Evolutionary conservation across 345 rosid species (phyloP).

Genomic region (Passiflora organensis): DNA sequence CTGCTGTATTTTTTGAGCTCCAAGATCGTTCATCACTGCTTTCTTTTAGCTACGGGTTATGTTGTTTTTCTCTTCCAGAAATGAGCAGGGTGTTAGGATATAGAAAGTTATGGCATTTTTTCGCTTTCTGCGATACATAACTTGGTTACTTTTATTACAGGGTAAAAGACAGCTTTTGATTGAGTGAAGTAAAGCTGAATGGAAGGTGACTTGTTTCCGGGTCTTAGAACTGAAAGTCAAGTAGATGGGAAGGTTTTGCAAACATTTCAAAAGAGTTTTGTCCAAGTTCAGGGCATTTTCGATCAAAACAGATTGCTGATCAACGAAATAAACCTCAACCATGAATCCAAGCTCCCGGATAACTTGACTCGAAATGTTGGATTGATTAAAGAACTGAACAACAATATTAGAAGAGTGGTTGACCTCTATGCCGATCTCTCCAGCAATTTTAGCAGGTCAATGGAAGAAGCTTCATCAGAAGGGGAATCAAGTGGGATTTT

Average conservation of each 20-base stretch:
- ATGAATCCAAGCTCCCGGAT: constrained; percentile 68
- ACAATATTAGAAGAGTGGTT: constrained; percentile 67
- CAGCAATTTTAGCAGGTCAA: constrained; percentile 45
- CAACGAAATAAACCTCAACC: constrained; percentile 73
- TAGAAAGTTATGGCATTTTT: too few relatives aligned
- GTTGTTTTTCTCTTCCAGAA: too few relatives aligned
- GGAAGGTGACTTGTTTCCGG: constrained; percentile 64
- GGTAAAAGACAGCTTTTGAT: too few relatives aligned
- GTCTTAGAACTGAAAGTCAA: constrained; percentile 42
- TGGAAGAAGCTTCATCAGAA: constrained; percentile 60
- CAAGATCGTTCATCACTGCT: too few relatives aligned
- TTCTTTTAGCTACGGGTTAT: too few relatives aligned
- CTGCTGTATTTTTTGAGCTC: too few relatives aligned
- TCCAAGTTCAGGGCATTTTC: constrained; percentile 57
- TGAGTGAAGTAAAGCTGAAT: too few relatives aligned
- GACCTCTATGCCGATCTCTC: constrained; percentile 73
- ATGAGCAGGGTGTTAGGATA: too few relatives aligned
- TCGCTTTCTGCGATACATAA: too few relatives aligned
- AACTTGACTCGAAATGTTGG: constrained; percentile 63
- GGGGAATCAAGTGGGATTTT: too few relatives aligned
- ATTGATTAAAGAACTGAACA: constrained; percentile 75
- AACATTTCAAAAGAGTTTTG: constrained; percentile 66
- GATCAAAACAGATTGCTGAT: constrained; percentile 69
- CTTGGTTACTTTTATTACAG: too few relatives aligned
- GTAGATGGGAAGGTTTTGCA: constrained; percentile 56